Evolutionary conservation across 306 rosid genomes (phyloP).

Genomic region (Vigna radiata): DNA sequence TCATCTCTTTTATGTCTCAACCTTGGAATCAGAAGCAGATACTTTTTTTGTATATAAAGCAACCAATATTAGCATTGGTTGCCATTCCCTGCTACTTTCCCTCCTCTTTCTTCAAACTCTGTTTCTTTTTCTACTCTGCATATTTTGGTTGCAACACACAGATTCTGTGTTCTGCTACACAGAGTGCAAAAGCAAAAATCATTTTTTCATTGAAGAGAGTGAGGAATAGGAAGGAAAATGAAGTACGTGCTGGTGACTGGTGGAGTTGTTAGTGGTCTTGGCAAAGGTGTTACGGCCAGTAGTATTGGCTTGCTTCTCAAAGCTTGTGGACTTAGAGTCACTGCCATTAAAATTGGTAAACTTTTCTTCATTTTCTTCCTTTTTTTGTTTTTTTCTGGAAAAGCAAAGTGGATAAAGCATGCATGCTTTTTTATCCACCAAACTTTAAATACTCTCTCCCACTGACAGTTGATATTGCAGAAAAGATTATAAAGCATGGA

Average conservation of each 20-base stretch:
- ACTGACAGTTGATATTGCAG: neutral
- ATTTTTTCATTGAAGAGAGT: constrained; percentile 4
- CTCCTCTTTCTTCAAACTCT: constrained; percentile 26
- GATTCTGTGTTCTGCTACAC: neutral
- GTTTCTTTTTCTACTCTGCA: constrained; percentile 1
- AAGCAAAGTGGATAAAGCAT: constrained; percentile 10
- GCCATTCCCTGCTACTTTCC: neutral
- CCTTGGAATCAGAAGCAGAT: constrained; percentile 18
- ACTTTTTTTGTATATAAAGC: constrained; percentile 44
- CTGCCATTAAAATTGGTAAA: constrained; percentile 90
- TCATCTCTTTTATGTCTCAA: neutral
- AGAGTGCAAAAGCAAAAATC: neutral
- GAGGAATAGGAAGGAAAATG: constrained; percentile 50
- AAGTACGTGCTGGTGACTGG: constrained; percentile 93
- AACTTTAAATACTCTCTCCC: constrained; percentile 20
- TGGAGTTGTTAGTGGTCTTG: constrained; percentile 96
- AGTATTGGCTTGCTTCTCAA: constrained; percentile 92
- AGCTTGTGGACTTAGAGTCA: constrained; percentile 92
- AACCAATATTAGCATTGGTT: neutral
- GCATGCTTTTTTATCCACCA: constrained; percentile 29
- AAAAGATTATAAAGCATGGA: neutral
- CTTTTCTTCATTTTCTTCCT: constrained; percentile 3
- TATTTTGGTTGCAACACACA: neutral
- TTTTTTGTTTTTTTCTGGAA: neutral
- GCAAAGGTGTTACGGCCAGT: constrained; percentile 96